Percentiles rank a stretch among this genome's conserved stretches.
Evolutionary conservation across 331 rosid genomes (phyloP).

Genomic region (Spiraea crenata): DNA sequence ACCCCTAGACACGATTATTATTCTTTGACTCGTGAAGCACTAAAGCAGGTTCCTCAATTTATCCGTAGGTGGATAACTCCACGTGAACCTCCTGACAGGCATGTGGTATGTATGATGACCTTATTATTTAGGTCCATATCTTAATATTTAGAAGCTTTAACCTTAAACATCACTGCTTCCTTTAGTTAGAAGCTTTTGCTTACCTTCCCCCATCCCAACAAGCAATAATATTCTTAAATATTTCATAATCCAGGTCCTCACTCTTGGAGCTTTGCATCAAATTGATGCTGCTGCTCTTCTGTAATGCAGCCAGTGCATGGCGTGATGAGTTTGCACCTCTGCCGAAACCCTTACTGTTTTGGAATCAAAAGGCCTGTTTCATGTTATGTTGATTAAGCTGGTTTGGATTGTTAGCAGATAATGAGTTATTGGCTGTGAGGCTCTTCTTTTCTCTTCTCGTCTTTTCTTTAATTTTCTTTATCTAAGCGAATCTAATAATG

Average conservation of each 20-base stretch:
- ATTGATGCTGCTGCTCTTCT: conserved; percentile 77
- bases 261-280: conserved; percentile 87
- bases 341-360: conserved; percentile 65
- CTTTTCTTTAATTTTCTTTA: neutral
- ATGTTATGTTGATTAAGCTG: conserved; percentile 1
- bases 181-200: neutral
- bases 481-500: neutral
- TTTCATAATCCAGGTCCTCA: conserved; percentile 63
- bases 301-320: conserved; percentile 79
- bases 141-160: neutral
- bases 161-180: neutral
- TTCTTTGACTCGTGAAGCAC: conserved; percentile 74
- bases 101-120: conserved; percentile 62
- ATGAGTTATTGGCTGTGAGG: neutral
- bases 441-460: neutral
- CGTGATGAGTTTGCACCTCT: conserved; percentile 77
- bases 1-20: conserved; percentile 90
- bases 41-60: conserved; percentile 73
- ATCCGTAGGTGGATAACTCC: conserved; percentile 88
- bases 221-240: conserved; percentile 17
- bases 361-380: neutral
- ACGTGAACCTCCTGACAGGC: conserved; percentile 73
- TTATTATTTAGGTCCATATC: neutral
- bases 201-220: neutral
- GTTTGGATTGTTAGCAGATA: neutral